Percentiles rank a stretch among this genome's conserved stretches.
phyloP scores from a whole-genome alignment of 139 green algal species.

The Chlorella sp. region DNA sequence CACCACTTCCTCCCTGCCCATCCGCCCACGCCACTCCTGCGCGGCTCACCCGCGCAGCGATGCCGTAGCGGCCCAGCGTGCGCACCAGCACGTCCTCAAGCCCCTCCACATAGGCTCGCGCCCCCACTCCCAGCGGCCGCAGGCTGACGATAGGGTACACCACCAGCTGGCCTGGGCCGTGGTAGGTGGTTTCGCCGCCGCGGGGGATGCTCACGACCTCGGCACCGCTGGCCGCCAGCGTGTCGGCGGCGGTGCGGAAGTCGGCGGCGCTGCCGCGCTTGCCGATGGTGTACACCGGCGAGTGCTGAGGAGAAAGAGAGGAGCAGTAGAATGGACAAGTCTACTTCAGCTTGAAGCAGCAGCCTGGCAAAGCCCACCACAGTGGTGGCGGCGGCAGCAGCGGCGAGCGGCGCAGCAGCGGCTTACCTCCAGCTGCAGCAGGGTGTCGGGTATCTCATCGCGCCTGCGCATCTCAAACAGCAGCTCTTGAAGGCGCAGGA shows the following conservation, averaged over 20 bases:
- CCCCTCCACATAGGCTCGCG: conserved; percentile 86
- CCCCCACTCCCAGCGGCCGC: conserved; percentile 65
- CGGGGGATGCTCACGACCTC: conserved; percentile 36
- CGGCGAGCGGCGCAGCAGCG: neutral
- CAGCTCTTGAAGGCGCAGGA: conserved; percentile 48
- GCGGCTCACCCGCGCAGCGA: conserved; percentile 43
- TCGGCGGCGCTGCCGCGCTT: conserved; percentile 74
- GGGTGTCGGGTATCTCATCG: conserved; percentile 53
- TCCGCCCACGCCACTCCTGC: too few relatives aligned
- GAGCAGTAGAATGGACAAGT: too few relatives aligned
- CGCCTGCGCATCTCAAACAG: conserved; percentile 40
- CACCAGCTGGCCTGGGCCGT: conserved; percentile 93
- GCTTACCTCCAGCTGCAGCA: conserved; percentile 69
- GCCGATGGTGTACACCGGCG: conserved; percentile 85
- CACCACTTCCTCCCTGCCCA: too few relatives aligned
- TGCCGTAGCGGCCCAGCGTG: conserved; percentile 57
- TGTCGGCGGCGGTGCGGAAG: conserved; percentile 48
- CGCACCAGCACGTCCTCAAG: conserved; percentile 88
- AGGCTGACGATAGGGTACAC: conserved; percentile 92
- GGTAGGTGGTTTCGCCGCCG: conserved; percentile 90
- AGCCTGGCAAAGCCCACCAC: too few relatives aligned
- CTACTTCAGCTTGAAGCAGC: too few relatives aligned
- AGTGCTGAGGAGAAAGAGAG: conserved; percentile 64
- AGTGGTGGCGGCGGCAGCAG: neutral
- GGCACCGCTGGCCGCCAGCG: conserved; percentile 1